Evolutionary conservation across 805 yeast genomes (phyloP).

Genomic region (Diddensiella caesifluorescens): DNA sequence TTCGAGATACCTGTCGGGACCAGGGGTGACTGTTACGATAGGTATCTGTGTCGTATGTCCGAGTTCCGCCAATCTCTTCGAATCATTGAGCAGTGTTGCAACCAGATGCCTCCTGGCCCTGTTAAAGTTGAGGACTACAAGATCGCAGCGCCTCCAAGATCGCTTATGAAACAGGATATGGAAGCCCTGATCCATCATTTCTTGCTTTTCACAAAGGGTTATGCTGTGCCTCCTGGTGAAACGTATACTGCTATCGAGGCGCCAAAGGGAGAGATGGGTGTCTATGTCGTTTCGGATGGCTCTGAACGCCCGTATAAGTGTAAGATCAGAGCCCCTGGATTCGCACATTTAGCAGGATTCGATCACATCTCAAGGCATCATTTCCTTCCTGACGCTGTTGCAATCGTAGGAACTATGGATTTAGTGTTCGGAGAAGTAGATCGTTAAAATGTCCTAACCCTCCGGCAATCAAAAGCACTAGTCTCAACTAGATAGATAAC

Average conservation of each 20-base stretch:
- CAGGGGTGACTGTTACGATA: constrained; percentile 88
- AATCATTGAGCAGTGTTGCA: constrained; percentile 83
- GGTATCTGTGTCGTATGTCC: constrained; percentile 82
- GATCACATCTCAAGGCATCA: constrained; percentile 84
- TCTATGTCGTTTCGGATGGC: constrained; percentile 83
- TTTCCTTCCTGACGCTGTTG: constrained; percentile 86
- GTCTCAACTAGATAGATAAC: not conserved
- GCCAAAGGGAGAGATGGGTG: constrained; percentile 95
- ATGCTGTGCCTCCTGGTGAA: constrained; percentile 84
- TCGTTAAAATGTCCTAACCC: constrained; percentile 62
- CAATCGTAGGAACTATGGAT: constrained; percentile 93
- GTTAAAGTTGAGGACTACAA: constrained; percentile 87
- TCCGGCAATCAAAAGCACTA: too few relatives aligned
- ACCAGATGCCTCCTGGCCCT: constrained; percentile 89
- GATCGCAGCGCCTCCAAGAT: constrained; percentile 75
- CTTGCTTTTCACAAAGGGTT: constrained; percentile 81
- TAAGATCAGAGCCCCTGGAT: constrained; percentile 92
- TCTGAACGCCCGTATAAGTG: constrained; percentile 87
- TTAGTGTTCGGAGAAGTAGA: constrained; percentile 92
- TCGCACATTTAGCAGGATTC: constrained; percentile 83
- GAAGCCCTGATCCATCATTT: constrained; percentile 88
- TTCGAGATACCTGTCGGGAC: constrained; percentile 83
- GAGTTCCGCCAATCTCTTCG: constrained; percentile 88
- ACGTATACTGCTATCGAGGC: constrained; percentile 90
- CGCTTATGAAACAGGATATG: constrained; percentile 85